Evolutionary conservation across 2,329 filamentous ascomycete genomes (phyloP), one percentile per base, ranked within the genome.

Genomic region (Falciphora oryzae): DNA sequence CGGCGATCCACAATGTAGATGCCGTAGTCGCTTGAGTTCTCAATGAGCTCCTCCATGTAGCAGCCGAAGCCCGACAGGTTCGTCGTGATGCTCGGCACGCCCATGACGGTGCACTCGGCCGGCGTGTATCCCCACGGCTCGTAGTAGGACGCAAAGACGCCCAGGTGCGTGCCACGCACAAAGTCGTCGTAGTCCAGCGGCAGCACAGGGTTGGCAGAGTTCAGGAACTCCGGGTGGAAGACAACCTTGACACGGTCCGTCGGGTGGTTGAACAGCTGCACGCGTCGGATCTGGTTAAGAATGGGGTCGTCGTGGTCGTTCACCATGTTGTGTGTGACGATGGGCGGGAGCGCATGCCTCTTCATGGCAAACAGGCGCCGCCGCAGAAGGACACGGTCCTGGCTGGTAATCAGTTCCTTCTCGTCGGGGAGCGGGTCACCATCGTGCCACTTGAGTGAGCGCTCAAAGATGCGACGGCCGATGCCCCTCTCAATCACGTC

Each of bases 91-190:
- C 92, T 97, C 58, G 95, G 95, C 57, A 99, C 93, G 71, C 95
- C 95, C 95, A 98, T 98, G 68, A 98, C 95, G 0, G 95, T 98
- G 78, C 95, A 99, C 77, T 98, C 95, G 63, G 95, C 94, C 0
- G 94, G 95, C 2, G 95, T 99, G 78, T 99, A 99, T 59, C 95
- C 95, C 95, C 95, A 99, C 11, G 95, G 95, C 80, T 99, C 95
- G 76, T 99, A 99, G 85, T 98, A 98, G 3, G 95, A 98, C 29
- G 94, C 85, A 79, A 99, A 99, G 65, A 99, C 88, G 72, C 95
- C 95, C 73, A 99, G 80, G 77, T 99, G 94, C 57, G 94, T 98
- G 69, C 95, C 95, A 64, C 95, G 92, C 59, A 99, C 95, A 74
- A 99, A 99, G 76, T 99, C 95, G 73, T 99, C 95, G 73, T 99